Percentiles rank a stretch among this genome's conserved stretches.
Evolutionary conservation across 805 yeast species (phyloP).

Genomic region (Starmerella khaoyaiensis): DNA sequence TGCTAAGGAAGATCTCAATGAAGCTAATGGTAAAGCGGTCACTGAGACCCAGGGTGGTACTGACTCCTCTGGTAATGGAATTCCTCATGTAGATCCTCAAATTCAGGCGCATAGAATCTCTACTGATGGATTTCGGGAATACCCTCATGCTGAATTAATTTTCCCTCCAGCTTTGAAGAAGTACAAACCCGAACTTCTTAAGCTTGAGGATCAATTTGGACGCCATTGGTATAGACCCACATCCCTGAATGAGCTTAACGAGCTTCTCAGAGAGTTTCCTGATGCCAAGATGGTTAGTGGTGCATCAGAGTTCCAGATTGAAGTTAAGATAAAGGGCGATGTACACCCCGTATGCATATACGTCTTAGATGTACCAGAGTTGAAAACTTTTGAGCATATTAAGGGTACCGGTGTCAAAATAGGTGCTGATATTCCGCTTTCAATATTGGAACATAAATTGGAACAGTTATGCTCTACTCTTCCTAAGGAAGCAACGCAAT

Average conservation of each 20-base stretch:
- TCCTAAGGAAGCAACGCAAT: conserved; percentile 27
- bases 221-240: conserved; percentile 37
- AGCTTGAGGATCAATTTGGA: conserved; percentile 30
- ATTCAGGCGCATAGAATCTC: neutral
- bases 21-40: neutral
- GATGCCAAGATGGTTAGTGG: conserved; percentile 34
- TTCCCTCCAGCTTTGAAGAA: conserved; percentile 32
- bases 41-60: neutral
- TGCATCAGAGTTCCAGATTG: conserved; percentile 38
- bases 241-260: conserved; percentile 30
- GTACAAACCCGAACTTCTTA: conserved; percentile 23
- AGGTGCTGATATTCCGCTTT: conserved; percentile 34
- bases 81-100: neutral
- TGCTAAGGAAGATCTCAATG: neutral
- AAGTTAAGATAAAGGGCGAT: conserved; percentile 34
- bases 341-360: conserved; percentile 32
- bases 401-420: conserved; percentile 33
- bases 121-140: conserved; percentile 26
- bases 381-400: conserved; percentile 28
- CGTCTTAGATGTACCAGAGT: conserved; percentile 35
- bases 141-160: conserved; percentile 31
- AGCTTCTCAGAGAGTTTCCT: conserved; percentile 29
- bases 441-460: conserved; percentile 31
- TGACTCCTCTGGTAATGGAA: neutral
- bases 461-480: conserved; percentile 24